Conservation (phyloP, 257 asterid genomes). For the Solanum etuberosum region DNA sequence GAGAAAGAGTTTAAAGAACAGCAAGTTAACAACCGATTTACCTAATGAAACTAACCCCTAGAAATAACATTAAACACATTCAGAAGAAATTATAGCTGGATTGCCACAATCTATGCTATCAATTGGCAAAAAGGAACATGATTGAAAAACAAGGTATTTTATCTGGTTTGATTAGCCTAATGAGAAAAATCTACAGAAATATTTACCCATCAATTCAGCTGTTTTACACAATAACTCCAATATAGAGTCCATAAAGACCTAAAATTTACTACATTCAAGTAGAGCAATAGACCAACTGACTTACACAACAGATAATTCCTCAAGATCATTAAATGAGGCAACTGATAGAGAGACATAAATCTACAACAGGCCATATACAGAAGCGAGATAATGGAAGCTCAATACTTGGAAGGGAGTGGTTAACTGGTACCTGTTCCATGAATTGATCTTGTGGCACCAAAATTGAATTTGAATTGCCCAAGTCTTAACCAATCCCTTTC, state of each 20-base stretch:
- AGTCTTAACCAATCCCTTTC: conserved; percentile 30
- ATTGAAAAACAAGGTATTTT: neutral
- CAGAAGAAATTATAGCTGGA: neutral
- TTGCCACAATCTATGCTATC: neutral
- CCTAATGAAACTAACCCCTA: neutral
- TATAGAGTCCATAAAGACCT: neutral
- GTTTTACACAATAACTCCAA: neutral
- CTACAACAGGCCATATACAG: neutral
- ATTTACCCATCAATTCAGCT: neutral
- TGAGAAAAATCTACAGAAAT: neutral
- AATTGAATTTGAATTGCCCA: conserved; percentile 16
- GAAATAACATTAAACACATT: neutral
- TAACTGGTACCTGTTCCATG: conserved; percentile 56
- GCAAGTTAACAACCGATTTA: neutral
- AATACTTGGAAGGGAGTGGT: neutral
- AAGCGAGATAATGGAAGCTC: neutral
- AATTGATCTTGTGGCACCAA: conserved; percentile 42
- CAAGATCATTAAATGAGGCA: neutral
- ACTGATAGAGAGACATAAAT: neutral
- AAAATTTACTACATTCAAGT: neutral
- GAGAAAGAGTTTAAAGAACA: neutral
- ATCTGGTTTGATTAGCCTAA: neutral
- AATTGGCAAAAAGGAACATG: neutral
- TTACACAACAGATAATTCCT: neutral
- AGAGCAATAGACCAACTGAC: neutral